phyloP scores from a whole-genome alignment of 2,329 filamentous ascomycete genomes.

The Fusarium newnesense region DNA sequence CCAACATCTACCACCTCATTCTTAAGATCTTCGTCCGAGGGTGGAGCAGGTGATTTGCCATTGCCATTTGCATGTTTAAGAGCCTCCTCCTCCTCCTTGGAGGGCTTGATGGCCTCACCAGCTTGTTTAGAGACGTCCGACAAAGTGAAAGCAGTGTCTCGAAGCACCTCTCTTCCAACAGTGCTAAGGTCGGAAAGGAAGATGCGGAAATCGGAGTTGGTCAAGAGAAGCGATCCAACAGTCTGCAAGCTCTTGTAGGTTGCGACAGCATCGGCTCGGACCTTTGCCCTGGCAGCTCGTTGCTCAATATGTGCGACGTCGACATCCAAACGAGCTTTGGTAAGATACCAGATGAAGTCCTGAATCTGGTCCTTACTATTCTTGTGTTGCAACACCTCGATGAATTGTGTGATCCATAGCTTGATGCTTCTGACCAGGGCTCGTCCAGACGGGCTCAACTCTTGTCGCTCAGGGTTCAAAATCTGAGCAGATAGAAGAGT shows the following conservation, averaged over 20 bases:
- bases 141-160: constrained; percentile 83
- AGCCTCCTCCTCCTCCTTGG: constrained; percentile 66
- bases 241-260: constrained; percentile 84
- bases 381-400: constrained; percentile 84
- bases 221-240: constrained; percentile 83
- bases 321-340: constrained; percentile 71
- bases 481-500: constrained; percentile 81
- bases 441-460: constrained; percentile 81
- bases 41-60: constrained; percentile 46
- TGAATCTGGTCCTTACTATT: constrained; percentile 88
- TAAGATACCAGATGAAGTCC: constrained; percentile 88
- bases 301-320: constrained; percentile 46
- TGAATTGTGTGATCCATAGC: constrained; percentile 81
- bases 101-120: constrained; percentile 78
- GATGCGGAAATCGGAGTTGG: constrained; percentile 89
- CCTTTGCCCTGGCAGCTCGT: constrained; percentile 44
- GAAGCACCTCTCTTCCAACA: constrained; percentile 85
- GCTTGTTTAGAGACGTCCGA: constrained; percentile 80
- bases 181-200: constrained; percentile 84
- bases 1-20: constrained; percentile 66
- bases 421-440: constrained; percentile 77
- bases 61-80: constrained; percentile 54
- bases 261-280: constrained; percentile 49
- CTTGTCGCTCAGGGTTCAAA: constrained; percentile 74
- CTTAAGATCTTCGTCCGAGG: constrained; percentile 72